Percentiles rank a stretch among this genome's conserved stretches.
Evolutionary conservation across 768 basidiomycete genomes (phyloP).

Genomic region (Sistotremastrum suecicum): DNA sequence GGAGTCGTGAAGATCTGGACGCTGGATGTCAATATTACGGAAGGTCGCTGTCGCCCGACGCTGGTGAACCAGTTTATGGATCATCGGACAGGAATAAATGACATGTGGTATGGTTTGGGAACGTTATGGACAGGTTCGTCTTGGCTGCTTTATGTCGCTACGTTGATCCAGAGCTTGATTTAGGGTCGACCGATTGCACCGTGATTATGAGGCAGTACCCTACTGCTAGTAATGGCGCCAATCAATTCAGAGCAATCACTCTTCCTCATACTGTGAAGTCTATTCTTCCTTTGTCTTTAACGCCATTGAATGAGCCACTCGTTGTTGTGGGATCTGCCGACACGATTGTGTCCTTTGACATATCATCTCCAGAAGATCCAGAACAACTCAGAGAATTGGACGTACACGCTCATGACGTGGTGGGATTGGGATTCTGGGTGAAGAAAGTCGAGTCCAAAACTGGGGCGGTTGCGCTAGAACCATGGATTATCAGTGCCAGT

Average conservation of each 20-base stretch:
- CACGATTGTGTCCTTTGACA: slow-evolving; percentile 64
- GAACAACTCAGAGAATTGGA: slow-evolving; percentile 64
- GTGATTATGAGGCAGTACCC: slow-evolving; percentile 46
- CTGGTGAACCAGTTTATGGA: slow-evolving; percentile 42
- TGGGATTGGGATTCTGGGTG: slow-evolving; percentile 59
- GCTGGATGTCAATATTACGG: slow-evolving; percentile 31
- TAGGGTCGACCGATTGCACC: slow-evolving; percentile 85
- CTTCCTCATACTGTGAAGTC: slow-evolving; percentile 59
- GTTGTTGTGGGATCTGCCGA: slow-evolving; percentile 78
- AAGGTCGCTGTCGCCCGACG: slow-evolving; percentile 33
- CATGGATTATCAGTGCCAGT: slow-evolving; percentile 74
- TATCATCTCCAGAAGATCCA: slow-evolving; percentile 51
- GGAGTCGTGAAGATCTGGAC: slow-evolving; percentile 78
- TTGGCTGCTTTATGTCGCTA: background rate
- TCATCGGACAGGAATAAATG: slow-evolving; percentile 78
- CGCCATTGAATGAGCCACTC: slow-evolving; percentile 56
- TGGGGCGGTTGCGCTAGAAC: slow-evolving; percentile 39
- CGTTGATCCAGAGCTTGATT: background rate
- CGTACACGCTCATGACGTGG: slow-evolving; percentile 86
- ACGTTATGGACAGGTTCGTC: slow-evolving; percentile 81
- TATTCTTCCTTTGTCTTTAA: slow-evolving; percentile 52
- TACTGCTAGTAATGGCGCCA: slow-evolving; percentile 10
- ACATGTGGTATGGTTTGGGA: slow-evolving; percentile 48
- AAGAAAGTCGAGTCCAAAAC: slow-evolving; percentile 31
- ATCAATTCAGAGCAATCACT: slow-evolving; percentile 19